A percentile compares a stretch with the other conserved stretches of the same genome.
These are phyloP conservation scores for Xylaria sp. DNA, from an alignment of 2,329 filamentous ascomycete genomes.

Conservation along the genomic window DNA sequence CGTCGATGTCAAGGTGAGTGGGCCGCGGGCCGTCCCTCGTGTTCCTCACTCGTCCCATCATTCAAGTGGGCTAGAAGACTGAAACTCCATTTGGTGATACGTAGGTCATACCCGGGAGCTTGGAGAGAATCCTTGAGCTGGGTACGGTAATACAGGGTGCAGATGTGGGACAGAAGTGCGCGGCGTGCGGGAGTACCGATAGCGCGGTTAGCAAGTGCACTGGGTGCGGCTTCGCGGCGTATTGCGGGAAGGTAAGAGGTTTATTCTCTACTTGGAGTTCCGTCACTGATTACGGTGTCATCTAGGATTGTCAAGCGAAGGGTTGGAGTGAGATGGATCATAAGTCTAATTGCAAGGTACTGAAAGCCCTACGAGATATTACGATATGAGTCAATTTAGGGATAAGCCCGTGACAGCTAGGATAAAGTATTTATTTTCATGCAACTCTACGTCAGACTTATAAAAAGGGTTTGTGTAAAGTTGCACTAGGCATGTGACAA, in stretches of 20 bases:
- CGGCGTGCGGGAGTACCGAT: slow-evolving; percentile 44
- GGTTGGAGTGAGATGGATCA: slow-evolving; percentile 57
- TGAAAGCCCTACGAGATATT: slow-evolving; percentile 54
- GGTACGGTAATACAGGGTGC: slow-evolving; percentile 30
- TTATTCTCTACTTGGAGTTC: not conserved
- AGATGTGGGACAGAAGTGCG: slow-evolving; percentile 38
- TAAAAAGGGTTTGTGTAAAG: not conserved
- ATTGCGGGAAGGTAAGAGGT: slow-evolving; percentile 59
- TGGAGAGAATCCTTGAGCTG: slow-evolving; percentile 46
- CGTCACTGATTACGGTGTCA: not conserved
- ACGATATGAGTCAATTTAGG: slow-evolving; percentile 45
- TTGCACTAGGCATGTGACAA: too few species aligned
- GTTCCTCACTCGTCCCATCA: not conserved
- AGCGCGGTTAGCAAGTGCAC: slow-evolving; percentile 55
- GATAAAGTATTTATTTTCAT: slow-evolving; percentile 3
- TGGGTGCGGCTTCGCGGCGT: slow-evolving; percentile 57
- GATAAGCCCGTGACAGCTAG: not conserved
- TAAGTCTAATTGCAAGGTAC: slow-evolving; percentile 58
- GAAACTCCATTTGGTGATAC: not conserved
- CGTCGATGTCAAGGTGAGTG: slow-evolving; percentile 49
- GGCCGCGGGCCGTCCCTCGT: not conserved
- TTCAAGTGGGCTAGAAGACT: not conserved
- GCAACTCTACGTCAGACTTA: not conserved
- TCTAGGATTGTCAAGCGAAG: slow-evolving; percentile 56
- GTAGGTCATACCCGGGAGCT: slow-evolving; percentile 42